Evolutionary conservation across 2,329 filamentous ascomycete genomes (phyloP), one percentile per base, ranked within the genome.

Genomic region (Sporothrix curviconia): DNA sequence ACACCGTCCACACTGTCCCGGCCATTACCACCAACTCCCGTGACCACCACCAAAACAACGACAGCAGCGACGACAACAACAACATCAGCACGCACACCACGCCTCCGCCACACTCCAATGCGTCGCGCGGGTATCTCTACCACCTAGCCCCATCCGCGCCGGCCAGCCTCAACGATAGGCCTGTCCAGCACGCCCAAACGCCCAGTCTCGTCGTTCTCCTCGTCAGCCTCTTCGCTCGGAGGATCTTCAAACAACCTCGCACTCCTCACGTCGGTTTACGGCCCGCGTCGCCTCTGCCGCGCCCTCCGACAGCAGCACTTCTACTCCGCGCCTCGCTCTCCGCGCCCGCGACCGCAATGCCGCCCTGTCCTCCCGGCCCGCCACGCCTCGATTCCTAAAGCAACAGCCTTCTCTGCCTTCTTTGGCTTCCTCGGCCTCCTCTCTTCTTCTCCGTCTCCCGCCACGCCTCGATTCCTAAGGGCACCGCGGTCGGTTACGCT

Each of bases 261-360:
- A 24, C 7, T 4, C n/a, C n/a, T n/a, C n/a, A n/a, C n/a, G n/a
- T n/a, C n/a, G n/a, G n/a, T n/a, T n/a, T n/a, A n/a, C n/a, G n/a
- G 4, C 3, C 47, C 9, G 15, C 47, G 2, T 47, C 25, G 14
- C 44, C 15, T 24, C 46, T 6, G 28, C 17, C 17, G 19, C 32
- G 14, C 22, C 44, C 11, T 19, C 44, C n/a, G n/a, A 19, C 44
- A 28, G 14, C 44, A 15, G 2, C 11, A 19, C 28, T 12, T 15
- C 14, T n/a, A n/a, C 39, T 5, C 22, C 24, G 7, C 54, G 54
- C n/a, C 34, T 39, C 24, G 54, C 32, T n/a, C 54, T 49, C 43
- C 17, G 43, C 34, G 34, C 30, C 54, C 68, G 67, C 60, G 68
- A 73, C 63, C 70, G 74, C 69, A 71, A 76, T 76, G 73, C 68